Conservation (phyloP, 192 early-diverging fungal genomes). For the Coemansia sp. region DNA sequence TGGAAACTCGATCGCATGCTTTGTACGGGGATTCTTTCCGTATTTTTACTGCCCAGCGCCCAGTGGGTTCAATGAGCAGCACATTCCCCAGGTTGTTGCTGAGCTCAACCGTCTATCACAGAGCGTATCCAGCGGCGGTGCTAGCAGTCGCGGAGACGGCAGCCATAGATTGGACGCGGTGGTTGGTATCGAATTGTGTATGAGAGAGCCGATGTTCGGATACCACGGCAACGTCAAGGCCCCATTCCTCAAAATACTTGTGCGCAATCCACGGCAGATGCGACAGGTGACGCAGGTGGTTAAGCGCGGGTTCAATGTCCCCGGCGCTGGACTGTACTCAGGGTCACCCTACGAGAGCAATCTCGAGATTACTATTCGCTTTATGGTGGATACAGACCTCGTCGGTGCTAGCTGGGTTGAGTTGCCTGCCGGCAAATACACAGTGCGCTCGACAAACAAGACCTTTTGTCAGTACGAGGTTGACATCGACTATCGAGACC, state of each 20-base stretch:
- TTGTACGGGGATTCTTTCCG: constrained; percentile 85
- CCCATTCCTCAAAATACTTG: constrained; percentile 76
- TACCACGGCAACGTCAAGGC: constrained; percentile 81
- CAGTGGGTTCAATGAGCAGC: constrained; percentile 61
- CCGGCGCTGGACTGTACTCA: constrained; percentile 55
- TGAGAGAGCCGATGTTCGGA: constrained; percentile 82
- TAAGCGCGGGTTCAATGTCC: constrained; percentile 60
- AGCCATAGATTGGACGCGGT: constrained; percentile 13
- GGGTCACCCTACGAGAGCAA: constrained; percentile 84
- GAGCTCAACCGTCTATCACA: constrained; percentile 47
- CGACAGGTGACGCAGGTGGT: constrained; percentile 34
- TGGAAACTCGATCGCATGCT: constrained; percentile 89
- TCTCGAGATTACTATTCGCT: constrained; percentile 79
- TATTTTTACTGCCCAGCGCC: constrained; percentile 97
- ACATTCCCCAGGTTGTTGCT: constrained; percentile 53
- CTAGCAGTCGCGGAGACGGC: constrained; percentile 13
- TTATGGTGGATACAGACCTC: constrained; percentile 92
- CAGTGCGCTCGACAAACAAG: constrained; percentile 37
- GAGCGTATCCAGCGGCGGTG: constrained; percentile 27
- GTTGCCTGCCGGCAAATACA: constrained; percentile 74
- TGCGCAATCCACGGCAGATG: constrained; percentile 59
- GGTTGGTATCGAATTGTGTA: constrained; percentile 60
- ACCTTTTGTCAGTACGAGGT: constrained; percentile 80
- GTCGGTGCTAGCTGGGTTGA: constrained; percentile 92
- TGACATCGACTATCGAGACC: constrained; percentile 67